These are phyloP conservation scores for Ophioceras dolichostomum DNA, from an alignment of 2,329 filamentous ascomycete genomes.

Conservation along the genomic window DNA sequence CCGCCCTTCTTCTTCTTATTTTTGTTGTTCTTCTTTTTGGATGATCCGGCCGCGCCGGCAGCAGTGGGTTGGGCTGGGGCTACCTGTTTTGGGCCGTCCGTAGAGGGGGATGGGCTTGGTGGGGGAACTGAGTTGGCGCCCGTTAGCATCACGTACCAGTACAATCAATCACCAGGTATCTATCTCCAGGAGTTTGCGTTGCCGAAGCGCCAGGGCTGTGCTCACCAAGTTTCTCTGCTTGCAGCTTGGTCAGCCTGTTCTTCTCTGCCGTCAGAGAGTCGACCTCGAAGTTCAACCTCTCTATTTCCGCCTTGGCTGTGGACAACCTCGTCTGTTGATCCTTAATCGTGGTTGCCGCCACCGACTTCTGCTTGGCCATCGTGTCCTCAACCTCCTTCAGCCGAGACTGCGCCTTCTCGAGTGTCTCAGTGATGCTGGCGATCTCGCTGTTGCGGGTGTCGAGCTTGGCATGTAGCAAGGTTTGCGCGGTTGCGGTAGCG, in stretches of 20 bases:
- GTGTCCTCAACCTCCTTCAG: constrained; percentile 30
- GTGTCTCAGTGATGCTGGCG: constrained; percentile 33
- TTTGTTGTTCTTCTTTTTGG: constrained; percentile 65
- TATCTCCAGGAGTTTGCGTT: too few relatives aligned
- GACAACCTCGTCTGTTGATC: constrained; percentile 15
- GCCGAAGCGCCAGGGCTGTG: too few relatives aligned
- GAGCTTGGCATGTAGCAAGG: constrained; percentile 36
- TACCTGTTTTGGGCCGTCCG: too few relatives aligned
- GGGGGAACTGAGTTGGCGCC: too few relatives aligned
- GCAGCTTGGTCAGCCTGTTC: constrained; percentile 2
- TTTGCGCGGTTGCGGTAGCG: constrained; percentile 22
- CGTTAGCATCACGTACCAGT: too few relatives aligned
- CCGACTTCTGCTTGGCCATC: constrained; percentile 16
- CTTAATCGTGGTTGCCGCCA: constrained; percentile 5
- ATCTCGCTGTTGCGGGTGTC: constrained; percentile 35
- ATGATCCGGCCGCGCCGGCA: constrained; percentile 10
- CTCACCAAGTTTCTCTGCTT: not conserved
- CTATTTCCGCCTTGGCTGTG: constrained; percentile 19
- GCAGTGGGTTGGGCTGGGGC: too few relatives aligned
- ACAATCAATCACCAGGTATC: too few relatives aligned
- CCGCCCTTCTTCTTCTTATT: constrained; percentile 71
- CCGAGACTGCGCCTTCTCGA: constrained; percentile 29
- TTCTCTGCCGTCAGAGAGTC: constrained; percentile 7
- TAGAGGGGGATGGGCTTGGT: constrained; percentile 3
- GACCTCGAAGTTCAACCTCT: constrained; percentile 25